Base-by-base conservation (phyloP, 148 eudicot genomes). In the Chenopodium suecicum region DNA sequence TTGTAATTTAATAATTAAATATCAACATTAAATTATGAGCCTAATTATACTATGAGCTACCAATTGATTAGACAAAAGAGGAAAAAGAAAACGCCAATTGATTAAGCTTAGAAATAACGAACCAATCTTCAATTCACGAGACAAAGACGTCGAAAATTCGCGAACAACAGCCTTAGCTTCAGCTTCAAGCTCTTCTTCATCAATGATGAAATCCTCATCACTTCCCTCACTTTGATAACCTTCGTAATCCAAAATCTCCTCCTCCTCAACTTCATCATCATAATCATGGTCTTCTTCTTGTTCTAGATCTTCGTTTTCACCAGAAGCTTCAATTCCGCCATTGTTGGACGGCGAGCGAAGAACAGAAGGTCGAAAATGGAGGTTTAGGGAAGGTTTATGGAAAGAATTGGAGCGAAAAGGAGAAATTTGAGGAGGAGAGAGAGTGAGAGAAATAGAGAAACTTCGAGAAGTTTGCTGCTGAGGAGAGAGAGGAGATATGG, bases 111-210 rank as follows among this genome's bases (percentile, higher is more conserved):
- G 14, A 68, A 17, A 23, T 0, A 4, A 58, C 79, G 34, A 73
- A 95, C 98, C 95, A 1, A 95, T 88, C 20, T 7, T 84, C 80
- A 95, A 81, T 88, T 92, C 83, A 11, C 83, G 86, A 50, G 96
- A 92, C 27, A 95, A 78, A 50, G 90, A 83, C 29, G 79, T 69
- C 19, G 95, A 86, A 83, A 85, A 93, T 83, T 93, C 97, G 31
- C 81, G 83, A 69, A 83, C 93, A 6, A 82, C 90, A 44, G 64
- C 78, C 81, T 64, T 81, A 8, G 98, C 98, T 85, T 93, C 96
- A 75, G 74, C 85, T 80, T 95, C 94, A 70, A 95, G 90, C 79
- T 85, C 94, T 16, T 90, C 88, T 58, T 82, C 89, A 82, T 95
- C 92, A n/a, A 92, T 20, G 6, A 65, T 78, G 50, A 48, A 77